Conservation (phyloP, 2,329 filamentous ascomycete species). For the Didymella segeticola region DNA sequence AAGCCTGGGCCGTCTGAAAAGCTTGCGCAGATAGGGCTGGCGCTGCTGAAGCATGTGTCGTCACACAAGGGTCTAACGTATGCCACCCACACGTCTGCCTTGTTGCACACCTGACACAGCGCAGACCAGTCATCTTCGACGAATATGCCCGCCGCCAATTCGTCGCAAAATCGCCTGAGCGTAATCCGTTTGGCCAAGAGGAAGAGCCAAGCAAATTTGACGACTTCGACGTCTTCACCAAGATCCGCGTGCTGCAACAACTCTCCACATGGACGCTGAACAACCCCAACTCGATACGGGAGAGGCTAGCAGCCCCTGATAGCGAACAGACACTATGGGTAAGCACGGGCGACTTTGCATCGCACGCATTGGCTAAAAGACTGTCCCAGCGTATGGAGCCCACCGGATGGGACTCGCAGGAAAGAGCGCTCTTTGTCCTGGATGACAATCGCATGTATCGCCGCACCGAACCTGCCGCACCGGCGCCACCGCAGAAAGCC, state of each 20-base stretch:
- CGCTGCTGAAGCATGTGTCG: conserved; percentile 89
- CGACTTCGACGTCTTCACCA: conserved; percentile 82
- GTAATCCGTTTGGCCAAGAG: conserved; percentile 84
- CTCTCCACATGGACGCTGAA: conserved; percentile 88
- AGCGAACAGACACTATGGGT: conserved; percentile 85
- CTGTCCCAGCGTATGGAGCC: conserved; percentile 70
- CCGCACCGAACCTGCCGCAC: conserved; percentile 74
- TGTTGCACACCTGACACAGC: neutral
- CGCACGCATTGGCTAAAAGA: conserved; percentile 23
- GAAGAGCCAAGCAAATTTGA: conserved; percentile 76
- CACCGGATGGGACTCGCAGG: conserved; percentile 86
- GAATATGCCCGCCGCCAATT: conserved; percentile 93
- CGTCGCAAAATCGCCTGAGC: conserved; percentile 75
- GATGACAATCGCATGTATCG: conserved; percentile 95
- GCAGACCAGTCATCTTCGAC: conserved; percentile 84
- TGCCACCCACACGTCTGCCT: conserved; percentile 39
- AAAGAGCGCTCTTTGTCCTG: conserved; percentile 86
- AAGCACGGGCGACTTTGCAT: conserved; percentile 42
- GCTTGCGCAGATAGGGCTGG: conserved; percentile 81
- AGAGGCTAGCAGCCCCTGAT: conserved; percentile 84
- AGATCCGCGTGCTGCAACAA: conserved; percentile 84
- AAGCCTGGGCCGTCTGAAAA: conserved; percentile 74
- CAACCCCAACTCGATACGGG: conserved; percentile 84
- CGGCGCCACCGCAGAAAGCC: conserved; percentile 62
- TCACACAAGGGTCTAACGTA: conserved; percentile 93